Base-by-base conservation (phyloP, 345 rosid genomes). In the Pseudoturritis turrita region DNA sequence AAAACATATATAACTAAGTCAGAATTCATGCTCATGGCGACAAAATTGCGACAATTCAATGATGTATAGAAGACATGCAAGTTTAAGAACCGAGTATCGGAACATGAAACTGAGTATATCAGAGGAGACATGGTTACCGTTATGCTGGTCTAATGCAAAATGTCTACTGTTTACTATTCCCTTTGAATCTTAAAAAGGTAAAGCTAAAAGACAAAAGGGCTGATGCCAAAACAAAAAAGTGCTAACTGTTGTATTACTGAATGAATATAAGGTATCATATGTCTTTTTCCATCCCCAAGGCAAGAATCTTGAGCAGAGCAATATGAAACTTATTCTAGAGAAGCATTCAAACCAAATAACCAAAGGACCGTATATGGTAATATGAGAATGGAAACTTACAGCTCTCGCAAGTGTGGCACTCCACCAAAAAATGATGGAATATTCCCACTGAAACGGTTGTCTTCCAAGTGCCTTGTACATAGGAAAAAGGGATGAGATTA, bases 401-500 rank as follows among this genome's bases (percentile, higher is more conserved):
- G 81, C 83, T 95, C 90, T 46, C 66, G 79, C 78, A 91, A 80
- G 68, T 72, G 55, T 25, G 26, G 70, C 50, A 91, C 62, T 75
- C 61, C 81, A 76, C 89, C 87, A 13, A 91, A 77, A 26, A 88
- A 84, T 11, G 85, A 4, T 44, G 94, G 91, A 71, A 91, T 86
- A 64, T 4, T 58, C 78, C 97, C 99, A 67, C 56, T 73, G 68
- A 88, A 79, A 22, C 68, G 82, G 55, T 91, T 95, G 80, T 87
- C 81, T 77, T 95, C 89, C 81, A 95, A 80, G 80, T 88, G 96
- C 85, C 99, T 95, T 70, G 35, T 51, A 46, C 25, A 77, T 13
- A 66, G 40, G 8, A 57, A 72, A 63, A 28, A 29, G 2, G 10
- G 3, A 71, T 53, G 10, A 58, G 13, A 41, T 71, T 65, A 71